These are phyloP conservation scores for Neurospora tetraspora DNA, from an alignment of 495 filamentous ascomycete genomes.

Conservation along the genomic window DNA sequence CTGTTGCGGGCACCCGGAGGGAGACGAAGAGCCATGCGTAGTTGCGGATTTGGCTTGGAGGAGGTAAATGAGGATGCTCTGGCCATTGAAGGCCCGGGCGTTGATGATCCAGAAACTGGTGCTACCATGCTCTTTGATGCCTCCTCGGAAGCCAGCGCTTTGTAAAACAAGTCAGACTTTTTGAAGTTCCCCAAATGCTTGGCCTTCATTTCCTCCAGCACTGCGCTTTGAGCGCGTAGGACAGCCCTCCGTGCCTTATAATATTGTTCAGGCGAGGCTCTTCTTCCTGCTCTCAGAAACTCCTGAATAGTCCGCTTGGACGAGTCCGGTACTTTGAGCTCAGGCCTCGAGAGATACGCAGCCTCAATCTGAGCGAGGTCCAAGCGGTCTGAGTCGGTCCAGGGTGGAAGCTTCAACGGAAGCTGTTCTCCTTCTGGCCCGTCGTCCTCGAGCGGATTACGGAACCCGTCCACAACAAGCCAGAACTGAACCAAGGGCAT, in stretches of 20 bases:
- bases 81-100: slow-evolving; percentile 17
- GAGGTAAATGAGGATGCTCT: slow-evolving; percentile 22
- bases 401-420: slow-evolving; percentile 51
- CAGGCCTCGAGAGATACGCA: slow-evolving; percentile 71
- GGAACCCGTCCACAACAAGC: slow-evolving; percentile 94
- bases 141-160: slow-evolving; percentile 86
- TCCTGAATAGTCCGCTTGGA: slow-evolving; percentile 58
- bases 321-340: slow-evolving; percentile 64
- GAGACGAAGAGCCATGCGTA: slow-evolving; percentile 29
- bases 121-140: slow-evolving; percentile 38
- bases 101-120: neutral
- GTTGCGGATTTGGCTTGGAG: slow-evolving; percentile 29
- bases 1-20: slow-evolving; percentile 15
- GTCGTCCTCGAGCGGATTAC: slow-evolving; percentile 93
- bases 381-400: slow-evolving; percentile 75
- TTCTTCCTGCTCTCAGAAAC: slow-evolving; percentile 67
- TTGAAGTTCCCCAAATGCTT: slow-evolving; percentile 78
- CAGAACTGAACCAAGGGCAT: slow-evolving; percentile 95
- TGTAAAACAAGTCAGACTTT: slow-evolving; percentile 87
- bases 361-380: slow-evolving; percentile 87
- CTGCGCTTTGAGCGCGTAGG: slow-evolving; percentile 68
- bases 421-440: slow-evolving; percentile 54
- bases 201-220: slow-evolving; percentile 72
- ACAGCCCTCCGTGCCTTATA: slow-evolving; percentile 73
- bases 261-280: slow-evolving; percentile 72